These are phyloP conservation scores for Choiromyces venosus DNA, from an alignment of 495 filamentous ascomycete genomes.

Conservation along the genomic window DNA sequence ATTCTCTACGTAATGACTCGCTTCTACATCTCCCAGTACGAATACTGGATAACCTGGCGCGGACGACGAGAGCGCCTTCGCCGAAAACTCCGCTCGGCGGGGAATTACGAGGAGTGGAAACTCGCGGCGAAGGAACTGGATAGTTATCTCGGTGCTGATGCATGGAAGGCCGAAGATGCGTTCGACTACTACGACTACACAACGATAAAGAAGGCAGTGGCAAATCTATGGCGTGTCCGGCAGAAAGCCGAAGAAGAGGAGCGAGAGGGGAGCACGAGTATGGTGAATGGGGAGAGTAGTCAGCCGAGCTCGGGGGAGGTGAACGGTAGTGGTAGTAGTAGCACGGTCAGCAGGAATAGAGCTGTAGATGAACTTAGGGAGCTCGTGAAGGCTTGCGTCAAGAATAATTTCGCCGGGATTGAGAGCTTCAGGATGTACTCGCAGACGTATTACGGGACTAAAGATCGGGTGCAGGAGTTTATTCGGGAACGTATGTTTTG, in stretches of 20 bases:
- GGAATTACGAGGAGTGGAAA: slow-evolving; percentile 76
- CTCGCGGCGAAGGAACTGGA: slow-evolving; percentile 72
- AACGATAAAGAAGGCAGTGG: slow-evolving; percentile 68
- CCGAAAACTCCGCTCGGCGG: slow-evolving; percentile 61
- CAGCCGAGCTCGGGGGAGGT: slow-evolving; percentile 31
- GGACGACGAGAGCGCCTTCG: slow-evolving; percentile 66
- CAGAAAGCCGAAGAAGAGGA: slow-evolving; percentile 55
- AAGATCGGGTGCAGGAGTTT: slow-evolving; percentile 81
- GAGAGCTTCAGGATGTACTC: slow-evolving; percentile 91
- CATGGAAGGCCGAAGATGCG: slow-evolving; percentile 80
- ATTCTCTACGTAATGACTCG: slow-evolving; percentile 74
- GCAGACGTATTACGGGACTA: slow-evolving; percentile 94
- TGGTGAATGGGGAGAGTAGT: slow-evolving; percentile 1
- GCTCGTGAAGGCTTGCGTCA: slow-evolving; percentile 82
- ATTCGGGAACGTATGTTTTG: slow-evolving; percentile 64
- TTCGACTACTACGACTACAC: slow-evolving; percentile 92
- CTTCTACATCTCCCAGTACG: slow-evolving; percentile 82
- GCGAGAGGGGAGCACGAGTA: slow-evolving; percentile 17
- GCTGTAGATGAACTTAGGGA: slow-evolving; percentile 66
- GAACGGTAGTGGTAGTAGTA: slow-evolving; percentile 22
- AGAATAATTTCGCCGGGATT: slow-evolving; percentile 94
- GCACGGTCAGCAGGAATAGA: slow-evolving; percentile 9
- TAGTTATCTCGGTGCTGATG: slow-evolving; percentile 69
- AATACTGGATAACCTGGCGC: slow-evolving; percentile 68
- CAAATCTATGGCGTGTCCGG: slow-evolving; percentile 62